phyloP scores from a whole-genome alignment of 805 yeast species.

The Yamadazyma scolyti region DNA sequence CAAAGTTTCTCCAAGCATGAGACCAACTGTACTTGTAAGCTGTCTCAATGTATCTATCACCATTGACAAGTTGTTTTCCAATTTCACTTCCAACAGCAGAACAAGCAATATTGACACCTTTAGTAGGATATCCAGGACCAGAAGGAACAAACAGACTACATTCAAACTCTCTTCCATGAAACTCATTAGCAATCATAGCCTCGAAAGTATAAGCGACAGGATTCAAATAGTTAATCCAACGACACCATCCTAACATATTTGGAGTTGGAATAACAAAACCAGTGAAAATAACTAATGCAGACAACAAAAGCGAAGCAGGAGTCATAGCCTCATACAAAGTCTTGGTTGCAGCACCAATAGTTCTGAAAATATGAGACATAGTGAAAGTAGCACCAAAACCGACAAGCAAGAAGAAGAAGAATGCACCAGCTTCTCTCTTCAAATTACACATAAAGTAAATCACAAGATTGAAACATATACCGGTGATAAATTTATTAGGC shows the following conservation, averaged over 20 bases:
- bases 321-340: constrained; percentile 42
- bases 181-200: constrained; percentile 61
- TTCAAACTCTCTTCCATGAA: constrained; percentile 26
- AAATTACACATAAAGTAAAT: constrained; percentile 48
- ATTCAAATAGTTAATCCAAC: constrained; percentile 43
- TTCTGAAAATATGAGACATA: constrained; percentile 40
- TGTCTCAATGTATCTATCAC: constrained; percentile 51
- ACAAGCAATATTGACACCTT: constrained; percentile 54
- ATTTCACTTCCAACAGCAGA: constrained; percentile 55
- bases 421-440: constrained; percentile 30
- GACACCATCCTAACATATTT: constrained; percentile 61
- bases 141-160: constrained; percentile 54
- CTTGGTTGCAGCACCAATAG: constrained; percentile 41
- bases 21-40: constrained; percentile 49
- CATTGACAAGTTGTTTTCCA: constrained; percentile 52
- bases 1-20: constrained; percentile 81
- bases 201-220: constrained; percentile 48
- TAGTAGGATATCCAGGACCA: constrained; percentile 52
- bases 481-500: constrained; percentile 52
- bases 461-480: constrained; percentile 24
- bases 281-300: constrained; percentile 55
- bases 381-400: constrained; percentile 28
- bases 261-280: constrained; percentile 43
- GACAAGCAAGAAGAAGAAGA: constrained; percentile 31
- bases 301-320: constrained; percentile 41